Evolutionary conservation across 352 stramenopile genomes (phyloP), one percentile per base, ranked within the genome.

Genomic region (Pythium graminicola): DNA sequence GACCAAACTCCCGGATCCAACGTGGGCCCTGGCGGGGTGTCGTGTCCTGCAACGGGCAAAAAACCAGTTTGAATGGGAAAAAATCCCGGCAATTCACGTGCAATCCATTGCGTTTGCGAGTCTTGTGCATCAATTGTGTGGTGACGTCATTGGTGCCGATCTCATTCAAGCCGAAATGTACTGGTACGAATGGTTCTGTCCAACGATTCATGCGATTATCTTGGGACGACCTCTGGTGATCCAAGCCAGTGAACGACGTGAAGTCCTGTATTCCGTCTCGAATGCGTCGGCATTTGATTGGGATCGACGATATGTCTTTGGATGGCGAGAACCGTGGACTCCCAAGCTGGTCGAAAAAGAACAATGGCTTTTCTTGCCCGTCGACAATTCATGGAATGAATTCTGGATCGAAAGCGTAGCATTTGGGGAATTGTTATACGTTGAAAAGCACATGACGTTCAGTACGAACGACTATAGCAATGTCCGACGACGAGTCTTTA

Each of bases 401-500:
- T 87, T 87, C 42, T 56, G 72, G 23, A 54, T 87, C 20, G 73
- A 82, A 54, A 85, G 61, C 51, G 72, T 76, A 9, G 47, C 33
- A 1, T 81, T 70, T 24, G 57, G 81, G 13, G 73, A 85, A 60
- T 84, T 72, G 50, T 38, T 87, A 41, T 85, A 85, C 42, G 59
- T 69, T 2, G 76, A 72, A 6, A 72, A 81, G 46, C 82, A 83
- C 50, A 72, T 74, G 29, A 81, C 82, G 47, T 82, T 76, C 45
- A 65, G 77, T 33, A 49, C 55, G 2, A 52, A 62, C n/a, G 70
- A n/a, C n/a, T n/a, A n/a, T n/a, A n/a, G 68, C 0, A 68, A 75
- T 32, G 51, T 58, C 16, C 65, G 75, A 19, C 79, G 67, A 60
- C 64, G 76, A 26, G 76, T 86, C 16, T 86, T 86, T 33, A 70